Percentiles rank a stretch among this genome's conserved stretches.
phyloP scores from a whole-genome alignment of 805 yeast species.

The Danielia oregonensis region DNA sequence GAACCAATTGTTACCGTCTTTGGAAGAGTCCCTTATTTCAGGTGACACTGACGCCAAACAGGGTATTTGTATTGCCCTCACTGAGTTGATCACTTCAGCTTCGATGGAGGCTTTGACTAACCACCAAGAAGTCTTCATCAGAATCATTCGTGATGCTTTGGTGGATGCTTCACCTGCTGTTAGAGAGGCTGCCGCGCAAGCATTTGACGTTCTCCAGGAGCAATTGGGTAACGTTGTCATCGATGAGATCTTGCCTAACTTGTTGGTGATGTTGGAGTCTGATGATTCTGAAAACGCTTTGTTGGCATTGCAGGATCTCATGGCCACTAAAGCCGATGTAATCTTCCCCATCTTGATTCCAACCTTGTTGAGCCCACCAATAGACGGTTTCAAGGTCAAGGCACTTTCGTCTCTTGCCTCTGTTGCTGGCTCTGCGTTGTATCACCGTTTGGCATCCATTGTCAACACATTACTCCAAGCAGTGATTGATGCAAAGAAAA shows the following conservation, averaged over 20 bases:
- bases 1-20: slow-evolving; percentile 77
- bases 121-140: slow-evolving; percentile 66
- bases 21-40: slow-evolving; percentile 60
- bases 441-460: slow-evolving; percentile 67
- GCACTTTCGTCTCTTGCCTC: slow-evolving; percentile 84
- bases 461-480: slow-evolving; percentile 71
- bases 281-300: slow-evolving; percentile 69
- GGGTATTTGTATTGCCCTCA: slow-evolving; percentile 93
- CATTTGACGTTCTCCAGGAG: slow-evolving; percentile 84
- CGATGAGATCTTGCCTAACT: slow-evolving; percentile 83
- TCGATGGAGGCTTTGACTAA: slow-evolving; percentile 54
- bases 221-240: slow-evolving; percentile 80
- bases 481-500: slow-evolving; percentile 27
- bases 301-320: slow-evolving; percentile 83
- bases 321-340: slow-evolving; percentile 84
- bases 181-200: slow-evolving; percentile 86
- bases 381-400: slow-evolving; percentile 78
- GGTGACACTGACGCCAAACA: slow-evolving; percentile 82
- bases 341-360: slow-evolving; percentile 94
- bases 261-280: slow-evolving; percentile 58
- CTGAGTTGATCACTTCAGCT: slow-evolving; percentile 79
- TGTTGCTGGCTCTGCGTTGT: slow-evolving; percentile 82
- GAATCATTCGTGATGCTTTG: slow-evolving; percentile 73
- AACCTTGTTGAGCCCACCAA: slow-evolving; percentile 74
- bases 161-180: slow-evolving; percentile 71